phyloP scores from a whole-genome alignment of 306 rosid genomes.

The Sicyos edulis region DNA sequence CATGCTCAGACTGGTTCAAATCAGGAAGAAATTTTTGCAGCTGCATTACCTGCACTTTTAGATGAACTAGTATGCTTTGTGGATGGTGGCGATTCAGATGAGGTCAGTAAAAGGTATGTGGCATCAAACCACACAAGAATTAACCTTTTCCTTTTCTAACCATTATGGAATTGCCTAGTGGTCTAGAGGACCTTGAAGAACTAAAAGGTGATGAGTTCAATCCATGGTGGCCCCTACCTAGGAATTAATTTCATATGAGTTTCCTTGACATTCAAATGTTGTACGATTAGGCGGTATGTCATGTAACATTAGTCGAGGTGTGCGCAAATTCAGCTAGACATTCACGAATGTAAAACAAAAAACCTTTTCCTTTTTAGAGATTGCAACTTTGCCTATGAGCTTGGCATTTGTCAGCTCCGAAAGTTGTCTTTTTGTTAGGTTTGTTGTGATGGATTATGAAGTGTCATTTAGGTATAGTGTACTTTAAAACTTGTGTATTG shows the following conservation, averaged over 20 bases:
- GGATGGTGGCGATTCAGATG: slow-evolving; percentile 65
- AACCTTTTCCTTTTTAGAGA: neutral
- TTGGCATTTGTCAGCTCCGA: neutral
- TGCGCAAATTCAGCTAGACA: no score
- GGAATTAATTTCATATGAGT: no score
- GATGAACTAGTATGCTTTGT: slow-evolving; percentile 88
- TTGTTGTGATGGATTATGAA: neutral
- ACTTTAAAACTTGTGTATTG: slow-evolving; percentile 11
- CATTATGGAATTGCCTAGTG: no score
- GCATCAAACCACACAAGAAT: neutral
- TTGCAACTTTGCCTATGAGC: neutral
- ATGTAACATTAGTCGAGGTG: no score
- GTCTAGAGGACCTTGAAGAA: no score
- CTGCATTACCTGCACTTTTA: slow-evolving; percentile 79
- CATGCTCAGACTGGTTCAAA: slow-evolving; percentile 54
- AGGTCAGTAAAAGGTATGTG: slow-evolving; percentile 63
- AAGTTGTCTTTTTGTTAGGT: neutral
- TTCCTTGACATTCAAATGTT: no score
- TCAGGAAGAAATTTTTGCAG: slow-evolving; percentile 72
- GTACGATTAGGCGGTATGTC: no score
- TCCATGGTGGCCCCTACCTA: no score
- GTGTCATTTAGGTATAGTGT: slow-evolving; percentile 17
- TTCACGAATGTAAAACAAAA: no score
- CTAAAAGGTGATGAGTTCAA: no score
- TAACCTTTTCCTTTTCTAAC: neutral